A percentile compares a stretch with the other conserved stretches of the same genome.
phyloP scores from a whole-genome alignment of 2,329 filamentous ascomycete genomes.

The Atkinsonella texensis region DNA sequence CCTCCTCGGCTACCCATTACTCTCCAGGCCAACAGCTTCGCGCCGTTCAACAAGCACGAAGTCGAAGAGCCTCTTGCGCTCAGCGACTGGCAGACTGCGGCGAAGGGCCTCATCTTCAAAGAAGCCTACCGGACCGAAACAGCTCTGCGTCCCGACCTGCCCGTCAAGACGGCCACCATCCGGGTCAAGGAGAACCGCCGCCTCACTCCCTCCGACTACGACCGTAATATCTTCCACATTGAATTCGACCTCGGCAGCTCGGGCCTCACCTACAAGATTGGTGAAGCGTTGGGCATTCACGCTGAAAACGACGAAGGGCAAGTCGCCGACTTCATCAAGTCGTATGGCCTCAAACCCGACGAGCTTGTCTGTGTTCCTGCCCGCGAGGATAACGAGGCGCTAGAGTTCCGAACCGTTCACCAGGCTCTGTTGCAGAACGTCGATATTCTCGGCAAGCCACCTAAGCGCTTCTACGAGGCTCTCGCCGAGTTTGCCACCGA shows the following conservation, averaged over 20 bases:
- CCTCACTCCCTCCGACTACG: conserved; percentile 76
- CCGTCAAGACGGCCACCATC: conserved; percentile 76
- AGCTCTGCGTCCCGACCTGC: conserved; percentile 70
- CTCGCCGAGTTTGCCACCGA: conserved; percentile 79
- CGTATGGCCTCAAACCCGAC: conserved; percentile 72
- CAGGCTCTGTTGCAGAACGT: conserved; percentile 86
- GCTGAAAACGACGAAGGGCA: conserved; percentile 78
- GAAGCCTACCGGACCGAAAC: conserved; percentile 73
- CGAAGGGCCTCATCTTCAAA: conserved; percentile 85
- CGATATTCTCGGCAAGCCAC: conserved; percentile 92
- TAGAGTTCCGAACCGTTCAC: conserved; percentile 86
- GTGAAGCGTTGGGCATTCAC: conserved; percentile 92
- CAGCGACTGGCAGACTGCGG: conserved; percentile 69
- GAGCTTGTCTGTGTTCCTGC: conserved; percentile 86
- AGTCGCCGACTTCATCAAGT: conserved; percentile 75
- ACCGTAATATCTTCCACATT: conserved; percentile 99
- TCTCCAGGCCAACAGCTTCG: conserved; percentile 72
- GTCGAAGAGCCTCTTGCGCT: conserved; percentile 52
- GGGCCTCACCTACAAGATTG: conserved; percentile 90
- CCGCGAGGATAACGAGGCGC: conserved; percentile 58
- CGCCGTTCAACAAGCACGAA: conserved; percentile 65
- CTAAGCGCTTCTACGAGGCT: conserved; percentile 94
- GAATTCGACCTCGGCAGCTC: conserved; percentile 92
- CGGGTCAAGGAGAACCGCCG: conserved; percentile 92
- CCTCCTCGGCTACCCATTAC: conserved; percentile 44